Evolutionary conservation across 169 alveolate genomes (phyloP).

Genomic region (Cryptosporidium viatorum): DNA sequence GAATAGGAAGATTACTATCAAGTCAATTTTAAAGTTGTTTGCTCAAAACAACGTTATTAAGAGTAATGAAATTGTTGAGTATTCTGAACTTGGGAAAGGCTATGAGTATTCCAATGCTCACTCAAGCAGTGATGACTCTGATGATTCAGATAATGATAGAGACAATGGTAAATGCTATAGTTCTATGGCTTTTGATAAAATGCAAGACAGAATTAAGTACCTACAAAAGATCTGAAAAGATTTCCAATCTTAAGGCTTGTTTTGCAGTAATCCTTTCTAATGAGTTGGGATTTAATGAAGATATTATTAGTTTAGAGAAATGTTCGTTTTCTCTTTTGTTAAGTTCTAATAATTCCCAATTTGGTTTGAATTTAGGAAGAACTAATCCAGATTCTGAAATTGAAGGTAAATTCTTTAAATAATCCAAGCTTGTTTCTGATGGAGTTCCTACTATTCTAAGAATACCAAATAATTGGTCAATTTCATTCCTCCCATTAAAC

Average conservation of each 20-base stretch:
- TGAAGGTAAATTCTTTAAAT: slow-evolving; percentile 39
- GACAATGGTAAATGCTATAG: slow-evolving; percentile 61
- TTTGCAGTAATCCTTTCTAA: slow-evolving; percentile 26
- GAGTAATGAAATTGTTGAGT: neutral
- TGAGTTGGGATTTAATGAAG: slow-evolving; percentile 23
- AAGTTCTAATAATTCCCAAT: slow-evolving; percentile 8
- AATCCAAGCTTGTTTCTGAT: slow-evolving; percentile 63
- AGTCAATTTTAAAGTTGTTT: slow-evolving; percentile 33
- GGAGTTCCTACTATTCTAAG: slow-evolving; percentile 83
- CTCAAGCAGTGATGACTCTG: neutral
- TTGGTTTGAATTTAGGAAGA: slow-evolving; percentile 4
- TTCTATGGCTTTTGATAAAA: slow-evolving; percentile 31
- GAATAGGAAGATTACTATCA: neutral
- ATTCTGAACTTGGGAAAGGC: slow-evolving; percentile 11
- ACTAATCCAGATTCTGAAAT: slow-evolving; percentile 40
- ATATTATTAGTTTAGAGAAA: slow-evolving; percentile 19
- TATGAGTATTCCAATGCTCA: neutral
- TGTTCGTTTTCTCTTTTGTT: neutral
- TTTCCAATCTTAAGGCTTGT: neutral
- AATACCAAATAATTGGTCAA: slow-evolving; percentile 84
- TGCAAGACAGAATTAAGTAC: slow-evolving; percentile 46
- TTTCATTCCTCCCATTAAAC: slow-evolving; percentile 85
- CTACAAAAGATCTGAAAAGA: slow-evolving; percentile 65
- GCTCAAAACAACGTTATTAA: slow-evolving; percentile 14
- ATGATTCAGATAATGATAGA: slow-evolving; percentile 1